Base-by-base conservation (phyloP, 805 yeast genomes). In the Candida maris region DNA sequence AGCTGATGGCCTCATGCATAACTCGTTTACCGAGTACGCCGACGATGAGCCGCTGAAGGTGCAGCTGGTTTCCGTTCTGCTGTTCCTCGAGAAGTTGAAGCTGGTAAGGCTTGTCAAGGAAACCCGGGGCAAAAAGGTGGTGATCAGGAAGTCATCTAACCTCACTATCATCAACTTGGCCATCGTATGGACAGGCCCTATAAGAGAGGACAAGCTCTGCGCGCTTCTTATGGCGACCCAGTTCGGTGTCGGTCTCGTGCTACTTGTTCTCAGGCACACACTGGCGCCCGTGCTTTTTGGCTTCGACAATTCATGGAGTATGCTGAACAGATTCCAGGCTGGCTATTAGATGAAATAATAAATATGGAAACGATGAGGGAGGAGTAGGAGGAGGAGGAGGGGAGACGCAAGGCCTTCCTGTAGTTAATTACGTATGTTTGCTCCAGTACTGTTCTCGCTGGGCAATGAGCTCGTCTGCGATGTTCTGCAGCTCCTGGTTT, bases 251-350 rank as follows among this genome's bases (percentile, higher is more conserved):
- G 97, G 97, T 0, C 39, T 85, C 4, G 19, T 59, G 2, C 85
- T 91, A 57, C 67, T 91, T 4, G 56, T 73, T 1, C 73, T 76
- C 8, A 77, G 99, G 58, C 97, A 93, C 60, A 73, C 87, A 1
- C 64, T 87, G 10, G 97, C 95, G 0, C 84, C 87, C 2, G 67
- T 91, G 67, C 59, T 91, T 16, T 93, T 89, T 62, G 97, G 96
- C 6, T 79, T 81, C 47, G 97, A 93, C 59, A 93, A 93, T 56
- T 65, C 85, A 6, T 57, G 61, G 62, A 56, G 53, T 37, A 59
- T 60, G 64, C 35, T 59, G 18, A 51, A 54, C 44, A 54, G 62
- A 42, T 52, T 49, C 27, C 46, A 56, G 32, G 8, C 10, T 9
- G 12, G 12, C 12, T 21, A 21, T 21, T n/a, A n/a, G n/a, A n/a